phyloP scores from a whole-genome alignment of 2,329 filamentous ascomycete species.

The Penicillium sp. region DNA sequence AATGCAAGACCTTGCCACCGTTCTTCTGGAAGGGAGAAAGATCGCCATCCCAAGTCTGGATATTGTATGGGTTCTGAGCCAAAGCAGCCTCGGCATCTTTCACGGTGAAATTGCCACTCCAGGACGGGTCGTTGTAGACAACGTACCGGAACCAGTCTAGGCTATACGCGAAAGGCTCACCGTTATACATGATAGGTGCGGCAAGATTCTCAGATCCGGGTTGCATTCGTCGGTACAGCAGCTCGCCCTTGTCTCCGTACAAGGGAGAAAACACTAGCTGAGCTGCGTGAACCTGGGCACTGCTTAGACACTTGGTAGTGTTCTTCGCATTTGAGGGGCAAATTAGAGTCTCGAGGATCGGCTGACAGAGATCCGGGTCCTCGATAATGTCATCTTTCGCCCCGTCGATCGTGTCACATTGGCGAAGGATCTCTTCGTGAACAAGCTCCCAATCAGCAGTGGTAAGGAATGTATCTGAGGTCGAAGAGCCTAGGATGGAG shows the following conservation, averaged over 20 bases:
- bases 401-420: constrained; percentile 36
- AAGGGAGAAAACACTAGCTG: constrained; percentile 34
- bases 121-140: constrained; percentile 43
- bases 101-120: constrained; percentile 41
- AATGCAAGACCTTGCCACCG: constrained; percentile 45
- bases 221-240: constrained; percentile 38
- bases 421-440: constrained; percentile 37
- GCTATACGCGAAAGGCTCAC: constrained; percentile 39
- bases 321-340: constrained; percentile 24
- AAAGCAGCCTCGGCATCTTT: constrained; percentile 39
- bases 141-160: constrained; percentile 49
- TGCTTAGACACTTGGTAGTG: constrained; percentile 30
- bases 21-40: constrained; percentile 48
- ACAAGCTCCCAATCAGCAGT: constrained; percentile 32
- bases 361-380: constrained; percentile 37
- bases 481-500: constrained; percentile 40
- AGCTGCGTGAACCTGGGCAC: constrained; percentile 31
- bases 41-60: constrained; percentile 51
- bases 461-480: constrained; percentile 31
- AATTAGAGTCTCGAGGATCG: constrained; percentile 32
- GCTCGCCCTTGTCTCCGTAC: constrained; percentile 31
- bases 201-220: constrained; percentile 32
- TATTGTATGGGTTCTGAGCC: constrained; percentile 49
- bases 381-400: constrained; percentile 40
- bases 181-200: constrained; percentile 36